Base-by-base conservation (phyloP, 1,284 basidiomycete genomes). In the Austropuccinia psidii region DNA sequence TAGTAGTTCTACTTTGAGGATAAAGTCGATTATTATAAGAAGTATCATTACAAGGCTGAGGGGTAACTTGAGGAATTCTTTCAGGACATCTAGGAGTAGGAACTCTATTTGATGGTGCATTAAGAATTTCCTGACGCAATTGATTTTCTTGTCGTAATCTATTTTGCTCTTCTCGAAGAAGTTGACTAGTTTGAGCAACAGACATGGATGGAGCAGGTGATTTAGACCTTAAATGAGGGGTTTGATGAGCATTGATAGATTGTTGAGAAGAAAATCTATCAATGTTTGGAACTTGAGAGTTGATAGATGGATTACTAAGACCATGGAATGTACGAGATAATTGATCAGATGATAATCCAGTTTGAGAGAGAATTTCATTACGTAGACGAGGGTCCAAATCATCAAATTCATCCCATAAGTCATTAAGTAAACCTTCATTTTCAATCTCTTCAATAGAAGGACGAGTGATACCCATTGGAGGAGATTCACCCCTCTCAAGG, bases 391-490 rank as follows among this genome's bases (percentile, higher is more conserved):
- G 68, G 37, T 37, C 41, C 52, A 52, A 17, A 6, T 45, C 33
- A 31, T 72, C 57, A 11, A 72, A 61, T 33, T 72, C 68, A 37
- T 72, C 68, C 13, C 49, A 61, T 13, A 72, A n/a, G 27, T 72
- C 68, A 60, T 72, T 58, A 29, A 72, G 58, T 4, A 72, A 33
- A 9, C 68, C 68, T 61, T 72, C 68, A 19, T 37, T 60, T 29
- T 72, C 68, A 37, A 72, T 72, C n/a, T 72, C 68, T 52, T 72
- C 68, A 19, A 72, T 72, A n/a, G 68, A 47, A 11, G 68, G 68
- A 61, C 43, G 57, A 19, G 7, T n/a, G 19, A 72, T 50, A 24
- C 68, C 68, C 68, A 72, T n/a, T 13, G 68, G 68, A 41, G 68
- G 68, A 15, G 55, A 62, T 62, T 72, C 68, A 21, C 68, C 68